phyloP scores from a whole-genome alignment of 768 basidiomycete genomes.

The Galerina sulciceps region DNA sequence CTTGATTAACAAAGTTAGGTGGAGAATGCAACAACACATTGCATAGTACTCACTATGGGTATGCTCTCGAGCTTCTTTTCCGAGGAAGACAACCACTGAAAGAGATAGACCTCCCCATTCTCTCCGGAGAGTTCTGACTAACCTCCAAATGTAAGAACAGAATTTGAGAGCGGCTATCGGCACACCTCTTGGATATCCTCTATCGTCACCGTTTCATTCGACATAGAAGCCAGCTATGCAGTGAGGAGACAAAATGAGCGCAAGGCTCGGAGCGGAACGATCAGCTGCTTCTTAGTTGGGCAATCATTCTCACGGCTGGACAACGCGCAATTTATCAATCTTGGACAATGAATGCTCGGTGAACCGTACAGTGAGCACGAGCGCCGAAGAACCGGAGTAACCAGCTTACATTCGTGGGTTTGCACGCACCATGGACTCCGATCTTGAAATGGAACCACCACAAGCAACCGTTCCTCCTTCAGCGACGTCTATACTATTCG shows the following conservation, averaged over 20 bases:
- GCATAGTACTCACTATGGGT: constrained; percentile 51
- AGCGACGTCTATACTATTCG: constrained; percentile 67
- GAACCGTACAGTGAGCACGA: too few relatives aligned
- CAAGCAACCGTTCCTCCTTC: constrained; percentile 38
- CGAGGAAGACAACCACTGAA: constrained; percentile 78
- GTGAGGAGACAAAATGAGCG: too few relatives aligned
- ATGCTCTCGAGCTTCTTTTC: constrained; percentile 60
- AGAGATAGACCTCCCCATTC: constrained; percentile 80
- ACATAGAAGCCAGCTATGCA: constrained; percentile 11
- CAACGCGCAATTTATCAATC: too few relatives aligned
- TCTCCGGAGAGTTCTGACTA: constrained; percentile 75
- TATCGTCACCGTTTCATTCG: constrained; percentile 21
- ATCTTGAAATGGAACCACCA: too few relatives aligned
- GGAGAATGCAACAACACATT: neutral
- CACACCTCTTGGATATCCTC: constrained; percentile 27
- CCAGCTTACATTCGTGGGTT: too few relatives aligned
- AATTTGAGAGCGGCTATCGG: neutral
- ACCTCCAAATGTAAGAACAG: neutral
- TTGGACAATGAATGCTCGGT: too few relatives aligned
- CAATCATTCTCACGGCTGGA: too few relatives aligned
- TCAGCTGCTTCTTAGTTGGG: too few relatives aligned
- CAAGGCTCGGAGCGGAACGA: too few relatives aligned
- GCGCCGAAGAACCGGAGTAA: too few relatives aligned
- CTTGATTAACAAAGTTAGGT: constrained; percentile 39
- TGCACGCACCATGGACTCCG: too few relatives aligned